Base-by-base conservation (phyloP, 768 basidiomycete genomes). In the Udeniomyces megalosporus region DNA sequence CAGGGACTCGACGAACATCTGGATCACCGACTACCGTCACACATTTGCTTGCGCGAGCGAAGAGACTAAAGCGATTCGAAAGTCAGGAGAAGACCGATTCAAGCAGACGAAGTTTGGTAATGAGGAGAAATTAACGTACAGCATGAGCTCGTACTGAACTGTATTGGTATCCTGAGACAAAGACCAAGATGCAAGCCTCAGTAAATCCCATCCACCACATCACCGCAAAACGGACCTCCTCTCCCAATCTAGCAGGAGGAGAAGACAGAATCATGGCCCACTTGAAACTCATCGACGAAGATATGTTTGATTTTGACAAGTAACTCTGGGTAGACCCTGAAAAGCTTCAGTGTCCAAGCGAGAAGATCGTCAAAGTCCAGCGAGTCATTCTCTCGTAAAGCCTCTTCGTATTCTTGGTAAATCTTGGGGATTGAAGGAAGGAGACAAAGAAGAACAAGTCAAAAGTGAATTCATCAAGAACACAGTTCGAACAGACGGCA, bases 291-390 rank as follows among this genome's bases (percentile, higher is more conserved):
- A 70, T 87, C 85, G 20, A 87, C 84, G 4, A 89, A 50, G 48
- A 57, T 49, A 29, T 62, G 52, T 35, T 54, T 86, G 84, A 57
- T 75, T 72, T 68, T 85, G 84, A 78, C 82, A 1, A 80, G 76
- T 1, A 82, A 75, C 22, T 76, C 71, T 15, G 78, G 74, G 65
- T 81, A 76, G 29, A 71, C 67, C 2, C 68, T 70, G 68, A 89
- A 86, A 12, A 71, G 64, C 50, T 67, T 31, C 22, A 65, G 50
- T 0, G 59, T 38, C 24, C 65, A 51, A 14, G 45, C 70, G 3
- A 91, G 77, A 20, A 90, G 76, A 70, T 91, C 88, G 68, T 93
- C 90, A 67, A 91, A 93, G 73, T 93, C 90, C 12, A 93, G 75
- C 34, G 83, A 80, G 67, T 88, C 88, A 65, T 77, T 80, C 31